A percentile compares a stretch with the other conserved stretches of the same genome.
Evolutionary conservation across 2,329 filamentous ascomycete species (phyloP).

Genomic region (Botrytis fabae): DNA sequence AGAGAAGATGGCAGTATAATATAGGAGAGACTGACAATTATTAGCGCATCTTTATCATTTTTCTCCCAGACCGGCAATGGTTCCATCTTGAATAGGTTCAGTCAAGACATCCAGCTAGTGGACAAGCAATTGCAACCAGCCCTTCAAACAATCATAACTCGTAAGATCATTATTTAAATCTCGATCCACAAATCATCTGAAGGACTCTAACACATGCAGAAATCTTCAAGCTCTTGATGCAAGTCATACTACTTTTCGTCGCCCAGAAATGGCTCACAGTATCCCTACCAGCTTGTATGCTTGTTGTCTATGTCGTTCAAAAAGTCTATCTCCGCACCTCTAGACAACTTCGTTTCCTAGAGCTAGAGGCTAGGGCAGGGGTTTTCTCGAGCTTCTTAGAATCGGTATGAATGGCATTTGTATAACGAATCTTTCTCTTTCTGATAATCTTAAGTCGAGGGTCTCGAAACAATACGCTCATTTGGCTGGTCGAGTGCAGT

Average conservation of each 20-base stretch:
- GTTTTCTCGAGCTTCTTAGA: constrained; percentile 47
- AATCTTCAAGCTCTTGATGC: constrained; percentile 42
- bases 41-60: constrained; percentile 32
- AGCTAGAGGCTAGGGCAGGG: constrained; percentile 61
- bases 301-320: constrained; percentile 52
- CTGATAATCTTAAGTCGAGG: constrained; percentile 43
- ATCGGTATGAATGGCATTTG: constrained; percentile 32
- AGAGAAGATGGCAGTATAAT: not conserved
- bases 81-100: constrained; percentile 45
- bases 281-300: constrained; percentile 50
- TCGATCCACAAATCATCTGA: not conserved
- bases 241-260: constrained; percentile 51
- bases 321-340: constrained; percentile 61
- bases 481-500: constrained; percentile 54
- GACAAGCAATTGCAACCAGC: constrained; percentile 35
- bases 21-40: not conserved
- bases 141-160: constrained; percentile 41
- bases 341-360: constrained; percentile 58
- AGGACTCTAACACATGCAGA: constrained; percentile 25
- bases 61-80: constrained; percentile 47
- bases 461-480: constrained; percentile 55
- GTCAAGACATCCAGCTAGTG: constrained; percentile 29
- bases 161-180: constrained; percentile 31
- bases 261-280: constrained; percentile 47
- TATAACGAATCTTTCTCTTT: not conserved